phyloP scores from a whole-genome alignment of 2,329 filamentous ascomycete species.

The Lecanicillium sp. region DNA sequence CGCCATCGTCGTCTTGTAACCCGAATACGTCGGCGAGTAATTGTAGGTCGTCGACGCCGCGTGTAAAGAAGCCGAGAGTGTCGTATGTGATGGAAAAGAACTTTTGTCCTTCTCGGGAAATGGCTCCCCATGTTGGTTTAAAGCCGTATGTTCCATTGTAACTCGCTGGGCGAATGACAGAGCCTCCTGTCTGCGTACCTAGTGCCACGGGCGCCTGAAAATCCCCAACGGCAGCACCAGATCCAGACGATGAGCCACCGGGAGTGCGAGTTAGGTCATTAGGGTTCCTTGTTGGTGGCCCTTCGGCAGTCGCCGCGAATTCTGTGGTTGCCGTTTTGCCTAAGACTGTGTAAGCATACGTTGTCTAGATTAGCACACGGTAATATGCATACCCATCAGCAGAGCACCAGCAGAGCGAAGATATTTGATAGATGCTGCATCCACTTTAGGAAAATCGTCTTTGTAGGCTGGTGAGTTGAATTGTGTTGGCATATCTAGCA shows the following conservation, averaged over 20 bases:
- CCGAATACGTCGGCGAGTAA: conserved; percentile 45
- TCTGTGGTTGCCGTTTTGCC: conserved; percentile 48
- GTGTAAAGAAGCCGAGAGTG: conserved; percentile 53
- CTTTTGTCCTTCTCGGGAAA: conserved; percentile 54
- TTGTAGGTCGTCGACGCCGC: conserved; percentile 49
- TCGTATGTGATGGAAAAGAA: conserved; percentile 51
- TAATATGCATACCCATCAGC: conserved; percentile 1
- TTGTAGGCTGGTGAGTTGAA: conserved; percentile 48
- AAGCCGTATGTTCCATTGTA: conserved; percentile 58
- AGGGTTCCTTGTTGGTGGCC: conserved; percentile 49
- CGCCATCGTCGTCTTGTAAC: conserved; percentile 39
- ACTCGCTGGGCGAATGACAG: conserved; percentile 53
- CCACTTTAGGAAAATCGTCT: conserved; percentile 15
- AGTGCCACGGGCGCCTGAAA: conserved; percentile 52
- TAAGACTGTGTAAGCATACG: too few relatives aligned
- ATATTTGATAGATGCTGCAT: conserved; percentile 12
- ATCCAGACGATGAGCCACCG: conserved; percentile 60
- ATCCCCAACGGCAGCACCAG: conserved; percentile 57
- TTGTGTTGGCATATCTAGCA: conserved; percentile 46
- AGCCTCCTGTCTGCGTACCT: conserved; percentile 60
- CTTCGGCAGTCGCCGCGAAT: conserved; percentile 48
- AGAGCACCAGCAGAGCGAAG: conserved; percentile 9
- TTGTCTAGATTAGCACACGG: conserved; percentile 5
- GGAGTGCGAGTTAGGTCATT: conserved; percentile 58
- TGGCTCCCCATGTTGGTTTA: conserved; percentile 58